Conservation (phyloP, 441 rosid genomes). For the Populus hybrid region DNA sequence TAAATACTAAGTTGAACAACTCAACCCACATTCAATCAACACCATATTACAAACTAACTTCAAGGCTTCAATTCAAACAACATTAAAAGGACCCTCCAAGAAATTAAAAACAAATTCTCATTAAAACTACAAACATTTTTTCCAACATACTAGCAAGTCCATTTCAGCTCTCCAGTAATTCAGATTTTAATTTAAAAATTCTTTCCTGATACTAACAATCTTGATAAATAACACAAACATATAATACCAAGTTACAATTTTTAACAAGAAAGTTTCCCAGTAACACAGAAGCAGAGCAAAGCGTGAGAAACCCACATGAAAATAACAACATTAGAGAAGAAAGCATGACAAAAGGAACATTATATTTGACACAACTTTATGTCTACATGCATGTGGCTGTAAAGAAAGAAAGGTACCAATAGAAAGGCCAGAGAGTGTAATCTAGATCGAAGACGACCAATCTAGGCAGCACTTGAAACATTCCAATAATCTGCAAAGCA, state of each 20-base stretch:
- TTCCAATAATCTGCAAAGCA: slow-evolving; percentile 54
- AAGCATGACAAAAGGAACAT: not conserved
- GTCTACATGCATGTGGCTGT: not conserved
- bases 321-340: not conserved
- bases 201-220: too few relatives aligned
- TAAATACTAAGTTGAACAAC: too few relatives aligned
- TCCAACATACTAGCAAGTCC: not conserved
- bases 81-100: too few relatives aligned
- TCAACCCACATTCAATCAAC: too few relatives aligned
- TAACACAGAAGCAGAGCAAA: too few relatives aligned
- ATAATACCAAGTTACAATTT: not conserved
- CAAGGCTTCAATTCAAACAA: too few relatives aligned
- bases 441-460: slow-evolving; percentile 92
- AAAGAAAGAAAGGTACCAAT: slow-evolving; percentile 48
- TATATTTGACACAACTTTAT: too few relatives aligned
- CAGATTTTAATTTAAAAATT: too few relatives aligned
- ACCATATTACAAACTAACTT: too few relatives aligned
- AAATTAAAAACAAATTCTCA: too few relatives aligned
- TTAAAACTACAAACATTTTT: too few relatives aligned
- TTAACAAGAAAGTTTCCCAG: not conserved
- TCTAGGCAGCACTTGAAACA: slow-evolving; percentile 65
- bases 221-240: not conserved
- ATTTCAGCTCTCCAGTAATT: not conserved
- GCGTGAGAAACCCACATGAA: not conserved
- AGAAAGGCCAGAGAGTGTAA: slow-evolving; percentile 97